Conservation (phyloP, 176 grass and related monocot species). For the Canna indica region DNA sequence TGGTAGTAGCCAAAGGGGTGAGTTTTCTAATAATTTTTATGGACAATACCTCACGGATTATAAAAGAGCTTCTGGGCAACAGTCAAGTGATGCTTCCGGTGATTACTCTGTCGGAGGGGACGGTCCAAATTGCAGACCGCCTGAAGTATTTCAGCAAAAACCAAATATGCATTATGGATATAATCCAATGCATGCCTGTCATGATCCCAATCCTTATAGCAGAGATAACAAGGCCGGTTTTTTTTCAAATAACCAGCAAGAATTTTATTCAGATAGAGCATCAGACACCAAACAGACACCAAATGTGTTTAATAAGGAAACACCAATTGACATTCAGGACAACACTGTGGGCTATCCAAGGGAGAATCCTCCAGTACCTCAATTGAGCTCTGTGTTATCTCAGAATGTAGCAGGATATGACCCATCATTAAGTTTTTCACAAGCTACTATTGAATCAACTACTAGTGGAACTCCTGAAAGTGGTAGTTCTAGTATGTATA, state of each 20-base stretch:
- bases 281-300: constrained; percentile 18
- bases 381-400: constrained; percentile 20
- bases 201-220: constrained; percentile 21
- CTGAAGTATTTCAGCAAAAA: constrained; percentile 35
- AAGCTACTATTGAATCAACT: constrained; percentile 21
- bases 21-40: not conserved
- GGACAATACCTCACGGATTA: not conserved
- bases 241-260: constrained; percentile 20
- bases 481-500: constrained; percentile 8
- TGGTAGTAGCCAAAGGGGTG: not conserved
- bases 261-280: constrained; percentile 24
- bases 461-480: constrained; percentile 28
- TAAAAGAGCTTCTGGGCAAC: not conserved
- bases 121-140: no score
- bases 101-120: constrained; percentile 22
- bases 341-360: not conserved
- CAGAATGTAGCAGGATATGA: constrained; percentile 16
- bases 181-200: constrained; percentile 25
- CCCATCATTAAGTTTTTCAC: constrained; percentile 7
- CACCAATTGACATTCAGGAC: constrained; percentile 15
- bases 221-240: constrained; percentile 7
- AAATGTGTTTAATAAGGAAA: constrained; percentile 33
- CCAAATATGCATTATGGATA: constrained; percentile 29
- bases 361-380: constrained; percentile 4
- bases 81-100: constrained; percentile 21